These are phyloP conservation scores for Yamadazyma aaseri DNA, from an alignment of 1,139 yeast species.

Conservation along the genomic window DNA sequence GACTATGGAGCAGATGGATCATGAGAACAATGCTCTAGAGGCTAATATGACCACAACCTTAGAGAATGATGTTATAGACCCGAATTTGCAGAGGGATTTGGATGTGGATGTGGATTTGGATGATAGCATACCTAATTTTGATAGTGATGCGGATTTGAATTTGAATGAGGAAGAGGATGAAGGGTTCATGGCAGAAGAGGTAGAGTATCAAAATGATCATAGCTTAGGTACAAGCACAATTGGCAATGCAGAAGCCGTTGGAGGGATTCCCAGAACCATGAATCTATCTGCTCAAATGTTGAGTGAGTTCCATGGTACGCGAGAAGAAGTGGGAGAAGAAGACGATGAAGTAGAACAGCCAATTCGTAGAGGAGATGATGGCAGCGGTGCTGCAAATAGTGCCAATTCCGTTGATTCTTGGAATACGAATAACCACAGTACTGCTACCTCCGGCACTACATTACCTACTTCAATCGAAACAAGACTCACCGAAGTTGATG, in stretches of 20 bases:
- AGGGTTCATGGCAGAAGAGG: slow-evolving; percentile 58
- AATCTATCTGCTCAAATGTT: background rate
- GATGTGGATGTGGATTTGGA: slow-evolving; percentile 15
- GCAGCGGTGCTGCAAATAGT: background rate
- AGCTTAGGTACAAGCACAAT: slow-evolving; percentile 24
- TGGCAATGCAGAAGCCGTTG: slow-evolving; percentile 5
- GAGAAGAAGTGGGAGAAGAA: slow-evolving; percentile 1
- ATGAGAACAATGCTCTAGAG: slow-evolving; percentile 16
- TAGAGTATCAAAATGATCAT: slow-evolving; percentile 57
- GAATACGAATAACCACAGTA: too few relatives aligned
- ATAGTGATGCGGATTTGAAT: slow-evolving; percentile 9
- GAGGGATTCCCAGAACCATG: slow-evolving; percentile 1
- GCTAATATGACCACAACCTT: slow-evolving; percentile 6
- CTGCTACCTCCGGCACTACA: slow-evolving; percentile 1
- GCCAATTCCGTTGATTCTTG: background rate
- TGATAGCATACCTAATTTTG: slow-evolving; percentile 15
- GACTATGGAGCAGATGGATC: slow-evolving; percentile 51
- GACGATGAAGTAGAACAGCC: background rate
- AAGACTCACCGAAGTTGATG: slow-evolving; percentile 5
- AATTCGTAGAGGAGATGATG: background rate
- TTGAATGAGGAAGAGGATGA: slow-evolving; percentile 22
- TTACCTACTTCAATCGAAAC: slow-evolving; percentile 4
- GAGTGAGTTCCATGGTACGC: slow-evolving; percentile 1
- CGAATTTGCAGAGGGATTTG: slow-evolving; percentile 3
- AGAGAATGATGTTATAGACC: slow-evolving; percentile 10